Conservation (phyloP, 169 alveolate genomes). For the Plasmodium sp. region DNA sequence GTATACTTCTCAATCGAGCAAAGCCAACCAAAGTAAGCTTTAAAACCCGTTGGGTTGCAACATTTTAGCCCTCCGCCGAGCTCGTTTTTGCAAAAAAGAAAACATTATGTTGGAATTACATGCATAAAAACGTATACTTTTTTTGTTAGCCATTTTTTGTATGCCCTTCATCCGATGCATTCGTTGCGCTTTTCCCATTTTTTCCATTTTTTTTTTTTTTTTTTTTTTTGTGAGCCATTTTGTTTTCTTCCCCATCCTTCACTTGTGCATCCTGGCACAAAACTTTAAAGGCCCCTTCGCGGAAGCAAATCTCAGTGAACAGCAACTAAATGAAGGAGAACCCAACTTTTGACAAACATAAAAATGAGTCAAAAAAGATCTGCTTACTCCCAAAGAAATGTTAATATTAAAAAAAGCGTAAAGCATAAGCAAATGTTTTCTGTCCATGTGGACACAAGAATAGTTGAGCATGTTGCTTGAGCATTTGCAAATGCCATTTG, state of each 20-base stretch:
- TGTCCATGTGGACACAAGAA: not conserved
- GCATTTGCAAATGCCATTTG: not conserved
- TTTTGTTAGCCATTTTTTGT: slow-evolving; percentile 4
- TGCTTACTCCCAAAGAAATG: slow-evolving; percentile 61
- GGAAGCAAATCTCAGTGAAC: not conserved
- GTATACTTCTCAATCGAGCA: not conserved
- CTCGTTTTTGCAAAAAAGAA: not conserved
- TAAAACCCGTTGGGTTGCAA: not conserved
- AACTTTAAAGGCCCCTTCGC: not conserved
- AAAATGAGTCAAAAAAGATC: slow-evolving; percentile 39
- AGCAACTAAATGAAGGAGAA: not conserved
- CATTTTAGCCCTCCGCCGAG: not conserved
- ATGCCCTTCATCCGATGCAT: not conserved
- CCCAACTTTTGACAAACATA: not conserved
- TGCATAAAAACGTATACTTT: not conserved
- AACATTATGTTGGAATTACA: not conserved
- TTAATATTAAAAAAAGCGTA: slow-evolving; percentile 15
- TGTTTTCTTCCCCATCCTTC: not conserved
- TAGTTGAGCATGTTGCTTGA: not conserved
- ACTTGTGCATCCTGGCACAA: not conserved
- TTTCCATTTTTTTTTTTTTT: not conserved
- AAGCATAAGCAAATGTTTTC: not conserved
- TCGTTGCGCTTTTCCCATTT: not conserved
- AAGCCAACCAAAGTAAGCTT: not conserved
- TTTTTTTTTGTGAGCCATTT: slow-evolving; percentile 2